Evolutionary conservation across 768 basidiomycete species (phyloP).

Genomic region (Arthromyces matolae): DNA sequence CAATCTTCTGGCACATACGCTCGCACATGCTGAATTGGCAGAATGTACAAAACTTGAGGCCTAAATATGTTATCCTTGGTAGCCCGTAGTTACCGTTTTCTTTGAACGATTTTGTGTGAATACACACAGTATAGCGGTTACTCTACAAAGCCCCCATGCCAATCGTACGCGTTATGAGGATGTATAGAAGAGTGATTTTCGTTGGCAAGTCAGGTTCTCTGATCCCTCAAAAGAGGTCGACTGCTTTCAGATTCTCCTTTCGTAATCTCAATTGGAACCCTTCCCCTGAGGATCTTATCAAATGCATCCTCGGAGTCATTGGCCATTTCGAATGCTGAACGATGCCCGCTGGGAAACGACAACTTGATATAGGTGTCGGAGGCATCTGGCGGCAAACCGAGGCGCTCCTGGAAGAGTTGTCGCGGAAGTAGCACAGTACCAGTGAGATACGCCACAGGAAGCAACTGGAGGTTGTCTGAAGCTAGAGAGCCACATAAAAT

Average conservation of each 20-base stretch:
- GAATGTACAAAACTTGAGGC: too few relatives aligned
- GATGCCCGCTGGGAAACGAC: constrained; percentile 13
- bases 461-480: constrained; percentile 25
- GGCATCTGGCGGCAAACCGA: constrained; percentile 13
- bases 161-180: too few relatives aligned
- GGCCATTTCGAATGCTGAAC: constrained; percentile 12
- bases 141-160: too few relatives aligned
- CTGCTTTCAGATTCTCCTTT: constrained; percentile 16
- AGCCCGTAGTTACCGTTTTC: too few relatives aligned
- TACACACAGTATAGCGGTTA: too few relatives aligned
- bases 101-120: too few relatives aligned
- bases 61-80: too few relatives aligned
- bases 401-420: constrained; percentile 39
- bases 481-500: not conserved
- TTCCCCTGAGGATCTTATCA: constrained; percentile 8
- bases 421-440: constrained; percentile 41
- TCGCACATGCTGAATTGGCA: constrained; percentile 63
- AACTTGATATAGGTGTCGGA: constrained; percentile 26
- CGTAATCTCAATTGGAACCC: constrained; percentile 1
- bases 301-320: constrained; percentile 15
- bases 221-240: constrained; percentile 18
- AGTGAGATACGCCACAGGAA: constrained; percentile 41
- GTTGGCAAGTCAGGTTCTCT: constrained; percentile 9
- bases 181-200: too few relatives aligned
- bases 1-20: constrained; percentile 60